A percentile compares a stretch with the other conserved stretches of the same genome.
phyloP scores from a whole-genome alignment of 805 yeast genomes.

The Candida tammaniensis region DNA sequence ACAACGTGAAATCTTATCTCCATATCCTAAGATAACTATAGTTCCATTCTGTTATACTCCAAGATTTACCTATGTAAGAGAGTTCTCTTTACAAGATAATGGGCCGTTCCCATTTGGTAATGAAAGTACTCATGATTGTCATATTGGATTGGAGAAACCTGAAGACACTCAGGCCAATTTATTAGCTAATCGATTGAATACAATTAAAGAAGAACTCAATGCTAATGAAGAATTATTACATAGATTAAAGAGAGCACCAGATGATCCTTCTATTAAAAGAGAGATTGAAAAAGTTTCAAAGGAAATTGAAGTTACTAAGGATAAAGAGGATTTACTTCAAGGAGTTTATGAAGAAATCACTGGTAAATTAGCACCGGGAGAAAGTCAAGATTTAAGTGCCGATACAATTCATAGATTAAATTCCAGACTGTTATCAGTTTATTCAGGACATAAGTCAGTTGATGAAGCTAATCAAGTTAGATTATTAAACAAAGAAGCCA shows the following conservation, averaged over 20 bases:
- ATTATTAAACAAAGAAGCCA: constrained; percentile 20
- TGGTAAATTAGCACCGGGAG: constrained; percentile 11
- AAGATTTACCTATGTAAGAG: constrained; percentile 58
- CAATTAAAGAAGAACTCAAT: constrained; percentile 25
- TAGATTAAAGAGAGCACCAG: constrained; percentile 15
- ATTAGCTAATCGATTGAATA: constrained; percentile 25
- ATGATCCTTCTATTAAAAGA: constrained; percentile 4
- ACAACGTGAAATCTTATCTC: constrained; percentile 36
- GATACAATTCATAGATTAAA: constrained; percentile 6
- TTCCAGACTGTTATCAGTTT: constrained; percentile 23
- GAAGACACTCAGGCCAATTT: constrained; percentile 51
- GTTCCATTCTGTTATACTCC: constrained; percentile 54
- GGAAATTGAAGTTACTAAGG: constrained; percentile 13
- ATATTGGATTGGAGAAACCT: constrained; percentile 52
- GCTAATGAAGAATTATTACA: constrained; percentile 20
- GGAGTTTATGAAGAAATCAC: constrained; percentile 21
- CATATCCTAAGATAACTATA: constrained; percentile 42
- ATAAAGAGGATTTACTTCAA: constrained; percentile 24
- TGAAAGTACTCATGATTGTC: constrained; percentile 64
- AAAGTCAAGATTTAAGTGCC: background rate
- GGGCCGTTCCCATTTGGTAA: constrained; percentile 59
- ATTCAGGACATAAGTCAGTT: constrained; percentile 27
- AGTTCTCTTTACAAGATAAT: constrained; percentile 41
- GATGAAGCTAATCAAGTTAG: constrained; percentile 24
- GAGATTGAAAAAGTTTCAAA: constrained; percentile 8